A percentile compares a stretch with the other conserved stretches of the same genome.
Conservation (phyloP, 2,329 filamentous ascomycete species). For the Paraphaeosphaeria minitans region DNA sequence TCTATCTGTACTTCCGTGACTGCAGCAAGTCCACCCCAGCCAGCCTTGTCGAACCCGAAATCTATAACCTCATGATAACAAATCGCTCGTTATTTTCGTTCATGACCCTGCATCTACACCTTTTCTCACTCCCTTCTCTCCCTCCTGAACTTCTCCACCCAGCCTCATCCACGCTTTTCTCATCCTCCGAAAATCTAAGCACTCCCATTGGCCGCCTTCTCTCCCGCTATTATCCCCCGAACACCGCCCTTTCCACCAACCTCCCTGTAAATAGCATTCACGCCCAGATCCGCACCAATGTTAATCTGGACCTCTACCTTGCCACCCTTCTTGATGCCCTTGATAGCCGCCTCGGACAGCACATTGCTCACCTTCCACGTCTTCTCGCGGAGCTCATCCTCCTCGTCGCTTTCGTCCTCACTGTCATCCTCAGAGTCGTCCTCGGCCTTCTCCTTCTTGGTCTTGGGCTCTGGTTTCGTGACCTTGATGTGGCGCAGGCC, state of each 20-base stretch:
- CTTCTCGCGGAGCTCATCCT: constrained; percentile 86
- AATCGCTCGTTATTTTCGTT: constrained; percentile 4
- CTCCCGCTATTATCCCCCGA: constrained; percentile 35
- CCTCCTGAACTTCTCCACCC: too few species aligned
- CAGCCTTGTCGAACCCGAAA: not conserved
- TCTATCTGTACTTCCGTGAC: not conserved
- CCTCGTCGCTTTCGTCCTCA: constrained; percentile 67
- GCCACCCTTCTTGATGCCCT: constrained; percentile 80
- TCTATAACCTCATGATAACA: constrained; percentile 2
- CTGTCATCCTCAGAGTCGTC: constrained; percentile 66
- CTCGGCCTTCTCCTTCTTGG: constrained; percentile 65
- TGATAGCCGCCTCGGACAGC: constrained; percentile 84
- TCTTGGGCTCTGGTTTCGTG: constrained; percentile 81
- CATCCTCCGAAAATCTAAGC: constrained; percentile 17
- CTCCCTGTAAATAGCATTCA: constrained; percentile 82
- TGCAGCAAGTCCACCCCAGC: not conserved
- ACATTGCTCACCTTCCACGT: constrained; percentile 85
- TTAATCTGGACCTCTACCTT: constrained; percentile 96
- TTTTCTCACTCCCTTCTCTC: too few species aligned
- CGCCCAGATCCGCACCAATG: constrained; percentile 76
- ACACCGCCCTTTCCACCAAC: constrained; percentile 82
- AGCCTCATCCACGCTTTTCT: too few species aligned
- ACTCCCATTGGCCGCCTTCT: constrained; percentile 37
- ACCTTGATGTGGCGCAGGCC: constrained; percentile 91
- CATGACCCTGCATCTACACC: not conserved